Percentiles rank a stretch among this genome's conserved stretches.
Conservation (phyloP, 148 eudicot genomes). For the Cornus kousa region DNA sequence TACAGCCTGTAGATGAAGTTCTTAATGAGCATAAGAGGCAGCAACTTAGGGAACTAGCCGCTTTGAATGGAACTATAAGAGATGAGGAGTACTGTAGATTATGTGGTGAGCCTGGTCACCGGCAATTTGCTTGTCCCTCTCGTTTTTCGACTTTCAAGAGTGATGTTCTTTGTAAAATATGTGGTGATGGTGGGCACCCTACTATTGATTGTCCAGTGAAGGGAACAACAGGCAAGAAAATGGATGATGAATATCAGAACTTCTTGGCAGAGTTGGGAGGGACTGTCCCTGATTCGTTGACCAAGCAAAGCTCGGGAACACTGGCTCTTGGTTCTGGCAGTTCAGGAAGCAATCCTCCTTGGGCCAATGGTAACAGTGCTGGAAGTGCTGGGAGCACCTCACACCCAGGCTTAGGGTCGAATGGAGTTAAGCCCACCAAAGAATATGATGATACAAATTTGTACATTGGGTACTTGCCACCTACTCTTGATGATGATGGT, state of each 20-base stretch:
- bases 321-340: constrained; percentile 43
- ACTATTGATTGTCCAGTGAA: constrained; percentile 89
- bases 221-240: constrained; percentile 81
- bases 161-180: constrained; percentile 78
- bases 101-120: constrained; percentile 88
- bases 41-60: constrained; percentile 84
- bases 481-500: constrained; percentile 75
- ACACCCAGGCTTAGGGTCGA: constrained; percentile 56
- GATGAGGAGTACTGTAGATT: constrained; percentile 86
- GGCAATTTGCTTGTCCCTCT: constrained; percentile 81
- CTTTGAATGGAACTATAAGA: constrained; percentile 83
- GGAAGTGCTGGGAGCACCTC: constrained; percentile 13
- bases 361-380: constrained; percentile 42
- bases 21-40: constrained; percentile 87
- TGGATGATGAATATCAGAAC: constrained; percentile 87
- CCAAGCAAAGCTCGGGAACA: constrained; percentile 32
- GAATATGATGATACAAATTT: constrained; percentile 80
- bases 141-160: constrained; percentile 71
- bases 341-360: constrained; percentile 54
- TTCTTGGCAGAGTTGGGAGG: constrained; percentile 90
- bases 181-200: constrained; percentile 93
- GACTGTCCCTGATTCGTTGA: constrained; percentile 59
- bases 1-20: constrained; percentile 86
- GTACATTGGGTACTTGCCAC: constrained; percentile 82
- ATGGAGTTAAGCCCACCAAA: constrained; percentile 38